These are phyloP conservation scores for Scalesia atractyloides DNA, from an alignment of 129 eudicot genomes.

Conservation along the genomic window DNA sequence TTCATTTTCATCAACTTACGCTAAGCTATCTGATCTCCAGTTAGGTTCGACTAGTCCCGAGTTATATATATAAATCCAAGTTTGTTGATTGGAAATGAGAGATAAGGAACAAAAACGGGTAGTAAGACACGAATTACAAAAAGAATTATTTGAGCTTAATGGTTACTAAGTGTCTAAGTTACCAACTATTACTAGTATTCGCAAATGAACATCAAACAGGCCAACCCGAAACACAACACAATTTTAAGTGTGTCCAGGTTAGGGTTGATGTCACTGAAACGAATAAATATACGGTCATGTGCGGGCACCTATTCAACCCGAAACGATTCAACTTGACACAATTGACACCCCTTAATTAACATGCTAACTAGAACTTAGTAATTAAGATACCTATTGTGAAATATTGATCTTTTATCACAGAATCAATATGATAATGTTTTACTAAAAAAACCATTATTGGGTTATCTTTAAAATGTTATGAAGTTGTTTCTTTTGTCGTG, in stretches of 20 bases:
- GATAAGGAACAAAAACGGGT: too few relatives aligned
- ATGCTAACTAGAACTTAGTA: neutral
- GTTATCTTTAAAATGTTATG: neutral
- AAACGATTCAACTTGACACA: neutral
- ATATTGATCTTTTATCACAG: neutral
- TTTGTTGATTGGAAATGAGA: too few relatives aligned
- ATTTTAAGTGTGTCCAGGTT: neutral
- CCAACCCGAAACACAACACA: too few relatives aligned
- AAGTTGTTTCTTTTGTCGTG: slow-evolving; percentile 5
- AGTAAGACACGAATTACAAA: too few relatives aligned
- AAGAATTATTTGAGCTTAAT: too few relatives aligned
- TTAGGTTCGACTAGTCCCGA: too few relatives aligned
- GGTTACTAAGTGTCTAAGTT: too few relatives aligned
- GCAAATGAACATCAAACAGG: too few relatives aligned
- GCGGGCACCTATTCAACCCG: neutral
- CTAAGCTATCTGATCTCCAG: too few relatives aligned
- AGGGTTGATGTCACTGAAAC: neutral
- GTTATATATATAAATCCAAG: too few relatives aligned
- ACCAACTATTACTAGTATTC: too few relatives aligned
- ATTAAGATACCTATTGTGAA: neutral
- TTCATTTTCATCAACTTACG: neutral
- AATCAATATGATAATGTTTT: neutral
- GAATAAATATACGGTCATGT: neutral
- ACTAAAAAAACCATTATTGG: neutral
- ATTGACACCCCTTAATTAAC: neutral